Conservation (phyloP, 2,329 filamentous ascomycete genomes). For the Corinectria fuckeliana region DNA sequence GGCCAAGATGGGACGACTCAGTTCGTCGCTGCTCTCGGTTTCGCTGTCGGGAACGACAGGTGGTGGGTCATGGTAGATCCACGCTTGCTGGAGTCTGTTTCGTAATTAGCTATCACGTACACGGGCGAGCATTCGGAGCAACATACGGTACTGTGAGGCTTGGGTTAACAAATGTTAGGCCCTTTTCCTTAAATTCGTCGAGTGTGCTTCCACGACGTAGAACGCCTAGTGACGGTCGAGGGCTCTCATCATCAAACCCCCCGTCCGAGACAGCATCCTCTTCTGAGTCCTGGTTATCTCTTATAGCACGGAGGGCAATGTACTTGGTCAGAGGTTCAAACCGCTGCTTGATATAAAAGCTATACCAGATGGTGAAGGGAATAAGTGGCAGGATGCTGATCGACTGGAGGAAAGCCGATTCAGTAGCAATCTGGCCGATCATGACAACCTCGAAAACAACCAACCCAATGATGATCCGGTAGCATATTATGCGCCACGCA, state of each 20-base stretch:
- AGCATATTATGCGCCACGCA: constrained; percentile 96
- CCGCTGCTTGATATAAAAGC: constrained; percentile 77
- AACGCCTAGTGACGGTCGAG: constrained; percentile 48
- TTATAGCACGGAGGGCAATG: constrained; percentile 88
- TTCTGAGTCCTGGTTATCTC: constrained; percentile 56
- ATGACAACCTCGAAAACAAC: constrained; percentile 91
- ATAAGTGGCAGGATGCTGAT: constrained; percentile 78
- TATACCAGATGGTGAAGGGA: constrained; percentile 85
- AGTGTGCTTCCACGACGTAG: constrained; percentile 67
- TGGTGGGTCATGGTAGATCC: constrained; percentile 68
- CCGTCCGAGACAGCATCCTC: constrained; percentile 47
- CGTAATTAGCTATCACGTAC: constrained; percentile 21
- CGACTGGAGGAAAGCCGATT: constrained; percentile 75
- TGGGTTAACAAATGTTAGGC: constrained; percentile 76
- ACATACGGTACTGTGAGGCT: constrained; percentile 72
- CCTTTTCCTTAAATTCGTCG: constrained; percentile 75
- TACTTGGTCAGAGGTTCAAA: constrained; percentile 91
- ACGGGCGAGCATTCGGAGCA: not conserved
- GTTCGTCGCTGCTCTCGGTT: constrained; percentile 37
- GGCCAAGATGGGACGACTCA: constrained; percentile 39
- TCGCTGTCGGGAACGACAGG: constrained; percentile 42
- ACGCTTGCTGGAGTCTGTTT: constrained; percentile 69
- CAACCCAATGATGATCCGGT: constrained; percentile 84
- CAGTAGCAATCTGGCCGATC: constrained; percentile 81
- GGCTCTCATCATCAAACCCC: constrained; percentile 45